phyloP scores from a whole-genome alignment of 75 land plant genomes.

The Cupressus sempervirens region DNA sequence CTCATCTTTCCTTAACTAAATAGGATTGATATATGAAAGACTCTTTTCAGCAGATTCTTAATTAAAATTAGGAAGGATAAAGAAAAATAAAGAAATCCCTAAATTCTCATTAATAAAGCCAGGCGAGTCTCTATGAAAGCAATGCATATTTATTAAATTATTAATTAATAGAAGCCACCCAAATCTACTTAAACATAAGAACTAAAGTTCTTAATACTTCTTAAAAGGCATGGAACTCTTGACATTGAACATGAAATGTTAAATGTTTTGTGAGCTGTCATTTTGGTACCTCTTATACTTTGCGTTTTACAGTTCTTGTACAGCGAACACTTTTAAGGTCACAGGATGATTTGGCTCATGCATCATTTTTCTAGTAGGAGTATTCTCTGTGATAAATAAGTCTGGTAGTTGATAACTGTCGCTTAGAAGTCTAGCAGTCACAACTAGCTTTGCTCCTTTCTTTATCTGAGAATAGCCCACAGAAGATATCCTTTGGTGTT shows the following conservation, averaged over 20 bases:
- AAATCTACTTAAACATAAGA: background rate
- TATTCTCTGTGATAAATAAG: background rate
- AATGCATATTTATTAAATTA: background rate
- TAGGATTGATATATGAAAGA: background rate
- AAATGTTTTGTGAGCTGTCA: background rate
- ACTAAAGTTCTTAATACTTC: background rate
- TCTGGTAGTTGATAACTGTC: slow-evolving; percentile 2
- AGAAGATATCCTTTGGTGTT: background rate
- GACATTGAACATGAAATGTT: background rate
- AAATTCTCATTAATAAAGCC: background rate
- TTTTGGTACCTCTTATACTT: background rate
- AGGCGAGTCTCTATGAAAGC: background rate
- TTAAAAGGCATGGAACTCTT: background rate
- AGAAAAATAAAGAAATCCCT: background rate
- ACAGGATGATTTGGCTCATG: background rate
- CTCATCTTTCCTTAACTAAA: background rate
- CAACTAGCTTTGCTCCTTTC: background rate
- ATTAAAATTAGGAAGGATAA: background rate
- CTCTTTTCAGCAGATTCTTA: background rate
- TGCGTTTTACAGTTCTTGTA: background rate
- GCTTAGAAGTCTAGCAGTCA: background rate
- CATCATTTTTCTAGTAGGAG: background rate
- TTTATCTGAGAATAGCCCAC: background rate
- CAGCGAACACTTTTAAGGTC: background rate
- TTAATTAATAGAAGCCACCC: background rate